phyloP scores from a whole-genome alignment of 192 early-diverging fungal genomes.

The Coemansia sp. region DNA sequence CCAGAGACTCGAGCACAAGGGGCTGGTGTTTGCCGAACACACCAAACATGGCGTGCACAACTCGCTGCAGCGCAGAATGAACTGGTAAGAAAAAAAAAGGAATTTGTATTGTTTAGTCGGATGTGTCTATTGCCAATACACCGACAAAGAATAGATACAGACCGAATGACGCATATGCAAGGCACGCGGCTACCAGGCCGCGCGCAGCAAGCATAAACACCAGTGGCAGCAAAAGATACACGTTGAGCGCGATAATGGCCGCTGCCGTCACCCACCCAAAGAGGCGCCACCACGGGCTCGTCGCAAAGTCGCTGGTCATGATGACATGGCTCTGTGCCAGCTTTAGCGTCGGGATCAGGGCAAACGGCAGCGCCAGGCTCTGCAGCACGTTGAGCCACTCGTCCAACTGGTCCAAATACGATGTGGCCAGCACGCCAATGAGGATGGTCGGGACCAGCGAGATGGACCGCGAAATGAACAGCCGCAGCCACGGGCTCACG shows the following conservation, averaged over 20 bases:
- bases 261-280: slow-evolving; percentile 53
- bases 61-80: slow-evolving; percentile 42
- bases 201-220: slow-evolving; percentile 18
- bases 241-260: slow-evolving; percentile 58
- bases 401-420: slow-evolving; percentile 61
- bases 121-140: slow-evolving; percentile 18
- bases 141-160: slow-evolving; percentile 30
- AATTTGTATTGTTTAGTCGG: background rate
- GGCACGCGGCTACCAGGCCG: slow-evolving; percentile 9
- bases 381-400: slow-evolving; percentile 69
- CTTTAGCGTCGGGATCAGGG: slow-evolving; percentile 62
- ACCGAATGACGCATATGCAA: slow-evolving; percentile 12
- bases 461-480: slow-evolving; percentile 59
- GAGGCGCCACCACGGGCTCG: slow-evolving; percentile 14
- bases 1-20: slow-evolving; percentile 59
- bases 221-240: slow-evolving; percentile 52
- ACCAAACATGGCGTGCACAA: slow-evolving; percentile 23
- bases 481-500: slow-evolving; percentile 61
- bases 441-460: slow-evolving; percentile 66
- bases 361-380: slow-evolving; percentile 64
- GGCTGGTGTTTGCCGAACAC: slow-evolving; percentile 63
- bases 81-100: slow-evolving; percentile 11
- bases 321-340: slow-evolving; percentile 53
- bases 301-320: slow-evolving; percentile 53
- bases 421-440: slow-evolving; percentile 58